Conservation (phyloP, 2,329 filamentous ascomycete genomes). For the Fusarium poae region DNA sequence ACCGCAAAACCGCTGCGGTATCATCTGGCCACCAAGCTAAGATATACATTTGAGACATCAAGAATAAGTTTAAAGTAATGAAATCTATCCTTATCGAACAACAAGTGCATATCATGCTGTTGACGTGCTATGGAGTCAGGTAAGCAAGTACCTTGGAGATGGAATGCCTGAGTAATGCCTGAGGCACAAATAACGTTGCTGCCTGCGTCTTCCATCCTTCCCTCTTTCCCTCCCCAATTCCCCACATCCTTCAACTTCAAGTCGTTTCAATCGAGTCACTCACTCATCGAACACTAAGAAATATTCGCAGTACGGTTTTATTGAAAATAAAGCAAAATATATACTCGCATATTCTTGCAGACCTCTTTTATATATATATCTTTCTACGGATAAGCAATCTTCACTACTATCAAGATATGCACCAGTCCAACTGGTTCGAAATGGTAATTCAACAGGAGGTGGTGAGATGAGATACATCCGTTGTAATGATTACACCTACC, state of each 20-base stretch:
- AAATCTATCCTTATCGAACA: too few species aligned
- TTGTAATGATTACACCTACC: neutral
- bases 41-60: too few species aligned
- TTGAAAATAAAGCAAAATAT: neutral
- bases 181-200: conserved; percentile 3
- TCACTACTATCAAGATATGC: neutral
- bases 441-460: neutral
- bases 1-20: too few species aligned
- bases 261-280: neutral
- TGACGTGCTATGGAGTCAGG: too few species aligned
- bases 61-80: too few species aligned
- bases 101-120: too few species aligned
- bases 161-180: conserved; percentile 14
- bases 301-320: too few species aligned
- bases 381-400: neutral
- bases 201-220: conserved; percentile 5
- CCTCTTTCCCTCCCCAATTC: neutral
- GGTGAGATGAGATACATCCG: neutral
- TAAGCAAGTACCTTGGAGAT: too few species aligned
- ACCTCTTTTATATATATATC: neutral
- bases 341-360: neutral
- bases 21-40: too few species aligned
- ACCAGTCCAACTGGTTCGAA: too few species aligned
- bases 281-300: neutral
- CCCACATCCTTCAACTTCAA: neutral